Conservation (phyloP, 2,329 filamentous ascomycete species). For the Teratosphaeriaceae sp. region DNA sequence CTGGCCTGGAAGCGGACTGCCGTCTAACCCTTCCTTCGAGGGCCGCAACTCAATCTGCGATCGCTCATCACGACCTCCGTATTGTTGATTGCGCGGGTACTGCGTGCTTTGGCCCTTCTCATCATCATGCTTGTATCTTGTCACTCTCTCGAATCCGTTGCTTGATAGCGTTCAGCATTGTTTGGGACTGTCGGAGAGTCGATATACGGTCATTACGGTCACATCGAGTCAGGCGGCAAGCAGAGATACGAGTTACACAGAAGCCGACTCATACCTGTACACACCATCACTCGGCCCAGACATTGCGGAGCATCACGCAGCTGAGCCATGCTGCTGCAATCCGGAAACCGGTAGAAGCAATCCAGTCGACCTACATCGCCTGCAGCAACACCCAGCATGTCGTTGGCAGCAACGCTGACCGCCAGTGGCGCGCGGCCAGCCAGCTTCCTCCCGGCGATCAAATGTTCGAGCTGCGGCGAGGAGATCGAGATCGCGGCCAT, state of each 20-base stretch:
- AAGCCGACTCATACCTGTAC: no score
- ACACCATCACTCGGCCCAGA: no score
- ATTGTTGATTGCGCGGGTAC: not conserved
- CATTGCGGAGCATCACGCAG: no score
- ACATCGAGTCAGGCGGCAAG: no score
- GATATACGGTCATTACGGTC: not conserved
- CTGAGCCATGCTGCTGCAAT: no score
- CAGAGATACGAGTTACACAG: not conserved
- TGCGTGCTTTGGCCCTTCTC: not conserved
- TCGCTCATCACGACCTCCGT: not conserved
- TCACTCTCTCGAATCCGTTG: not conserved
- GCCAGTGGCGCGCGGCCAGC: constrained; percentile 48
- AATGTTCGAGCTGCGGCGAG: constrained; percentile 72
- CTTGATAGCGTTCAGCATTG: constrained; percentile 4
- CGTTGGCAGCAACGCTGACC: constrained; percentile 22
- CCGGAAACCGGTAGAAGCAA: not conserved
- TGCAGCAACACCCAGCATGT: constrained; percentile 22
- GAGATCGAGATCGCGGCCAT: constrained; percentile 79
- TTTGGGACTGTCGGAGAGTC: not conserved
- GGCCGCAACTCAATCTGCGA: not conserved
- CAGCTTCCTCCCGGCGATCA: constrained; percentile 73
- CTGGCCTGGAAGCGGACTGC: not conserved
- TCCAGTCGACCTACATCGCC: not conserved
- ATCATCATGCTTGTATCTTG: not conserved
- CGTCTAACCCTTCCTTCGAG: not conserved